phyloP scores from a whole-genome alignment of 2,329 filamentous ascomycete genomes.

The Claviceps monticola region DNA sequence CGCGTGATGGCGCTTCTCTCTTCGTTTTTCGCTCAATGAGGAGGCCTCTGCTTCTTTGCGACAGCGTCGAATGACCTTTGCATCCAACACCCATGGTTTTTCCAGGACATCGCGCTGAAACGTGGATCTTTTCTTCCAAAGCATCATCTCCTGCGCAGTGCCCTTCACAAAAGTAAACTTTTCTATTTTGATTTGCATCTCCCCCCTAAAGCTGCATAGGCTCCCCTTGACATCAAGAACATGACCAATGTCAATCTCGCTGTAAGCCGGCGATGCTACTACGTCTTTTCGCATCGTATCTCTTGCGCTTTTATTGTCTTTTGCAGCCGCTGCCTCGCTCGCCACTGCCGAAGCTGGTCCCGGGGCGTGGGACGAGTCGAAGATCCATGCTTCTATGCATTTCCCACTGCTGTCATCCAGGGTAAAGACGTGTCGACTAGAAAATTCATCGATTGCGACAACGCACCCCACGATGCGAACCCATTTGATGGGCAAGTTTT shows the following conservation, averaged over 20 bases:
- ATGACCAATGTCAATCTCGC: constrained; percentile 34
- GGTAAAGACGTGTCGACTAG: constrained; percentile 34
- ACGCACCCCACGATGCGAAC: constrained; percentile 58
- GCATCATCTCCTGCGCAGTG: constrained; percentile 42
- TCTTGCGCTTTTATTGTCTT: background rate
- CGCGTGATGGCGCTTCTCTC: constrained; percentile 12
- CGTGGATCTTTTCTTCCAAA: constrained; percentile 41
- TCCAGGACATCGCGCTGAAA: constrained; percentile 38
- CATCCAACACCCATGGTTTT: constrained; percentile 40
- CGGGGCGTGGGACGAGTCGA: constrained; percentile 1
- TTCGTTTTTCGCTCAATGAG: constrained; percentile 14
- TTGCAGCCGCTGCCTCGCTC: background rate
- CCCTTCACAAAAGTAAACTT: constrained; percentile 33
- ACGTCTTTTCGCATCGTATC: too few relatives aligned
- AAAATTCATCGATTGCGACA: constrained; percentile 43
- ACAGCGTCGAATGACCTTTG: constrained; percentile 34
- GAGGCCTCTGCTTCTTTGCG: constrained; percentile 30
- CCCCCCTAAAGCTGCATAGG: constrained; percentile 31
- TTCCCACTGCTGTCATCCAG: constrained; percentile 53
- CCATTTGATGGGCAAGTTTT: constrained; percentile 66
- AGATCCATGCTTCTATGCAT: constrained; percentile 34
- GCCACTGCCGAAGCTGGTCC: background rate
- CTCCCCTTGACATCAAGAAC: constrained; percentile 45
- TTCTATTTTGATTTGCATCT: constrained; percentile 38
- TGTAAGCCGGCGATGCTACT: constrained; percentile 8